Base-by-base conservation (phyloP, 2,329 filamentous ascomycete genomes). In the Paecilomyces formosus region DNA sequence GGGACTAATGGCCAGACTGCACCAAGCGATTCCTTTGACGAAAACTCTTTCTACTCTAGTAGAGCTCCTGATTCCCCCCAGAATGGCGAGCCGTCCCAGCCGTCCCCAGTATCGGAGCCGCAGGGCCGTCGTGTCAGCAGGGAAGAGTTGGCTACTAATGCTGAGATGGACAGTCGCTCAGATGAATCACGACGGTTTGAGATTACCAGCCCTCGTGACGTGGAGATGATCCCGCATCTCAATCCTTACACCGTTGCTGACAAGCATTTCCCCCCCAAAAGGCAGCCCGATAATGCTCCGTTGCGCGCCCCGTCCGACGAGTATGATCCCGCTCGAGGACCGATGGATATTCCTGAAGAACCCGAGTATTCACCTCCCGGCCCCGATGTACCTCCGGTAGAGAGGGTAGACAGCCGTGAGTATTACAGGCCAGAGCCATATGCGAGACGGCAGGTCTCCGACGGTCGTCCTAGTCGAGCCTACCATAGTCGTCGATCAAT, bases 11-110 rank as follows among this genome's bases (percentile, higher is more conserved):
- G 80, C 65, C 80, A 87, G 74, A 80, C 80, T 69, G 85, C 85
- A 72, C 82, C 83, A 70, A 89, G 82, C 82, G 90, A 93, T 74
- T 94, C 90, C 35, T 90, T 92, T 77, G 92, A 97, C 76, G 88
- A 95, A 72, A 92, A 95, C 70, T 94, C 92, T 49, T 96, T 96
- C 75, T 97, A 97, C 80, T 97, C 93, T 65, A 97, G 92, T 76
- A 90, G 88, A 78, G 84, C 83, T 63, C 88, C 92, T 79, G 89
- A 92, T 72, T 96, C 92, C 63, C 79, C 83, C 71, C 79, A 81
- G 61, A 73, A 76, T 45, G 73, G 72, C 57, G 69, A 72, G 15
- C 70, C 68, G 54, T 67, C 64, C 57, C 67, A 68, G 54, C 62
- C 65, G 26, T 72, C 71, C 55, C 63, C 70, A 24, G 65, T 63